Base-by-base conservation (phyloP, 768 basidiomycete genomes). In the Suillus luteus region DNA sequence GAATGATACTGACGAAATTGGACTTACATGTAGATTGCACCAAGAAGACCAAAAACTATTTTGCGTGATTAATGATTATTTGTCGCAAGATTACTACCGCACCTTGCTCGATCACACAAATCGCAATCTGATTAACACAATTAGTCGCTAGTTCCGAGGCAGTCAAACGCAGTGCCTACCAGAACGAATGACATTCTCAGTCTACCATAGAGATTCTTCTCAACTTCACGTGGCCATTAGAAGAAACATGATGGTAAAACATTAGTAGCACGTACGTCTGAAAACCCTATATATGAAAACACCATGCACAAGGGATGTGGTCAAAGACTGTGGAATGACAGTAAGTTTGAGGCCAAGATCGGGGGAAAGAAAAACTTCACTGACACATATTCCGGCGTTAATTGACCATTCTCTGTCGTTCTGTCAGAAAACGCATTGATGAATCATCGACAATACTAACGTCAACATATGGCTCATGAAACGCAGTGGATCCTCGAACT, bases 61-160 rank as follows among this genome's bases (percentile, higher is more conserved):
- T 17, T 22, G 9, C 5, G 9, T 10, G 24, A 17, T 6, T 40
- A 6, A 57, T 14, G 12, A 37, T 11, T 24, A 17, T 40, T 9
- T 9, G 5, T 24, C 24, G 55, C 55, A 40, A 17, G 9, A 11
- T 40, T 0, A 27, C 40, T 24, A 57, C 38, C 10, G 55, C 38
- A 57, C 55, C 55, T 57, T 57, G 55, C 55, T 57, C 55, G 2
- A 57, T 27, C 9, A 19, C 5, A 17, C 38, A 57, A 10, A 40
- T 11, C 17, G 15, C 24, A 27, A 57, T 10, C 55, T 57, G 38
- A 11, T 40, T 17, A 9, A 2, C 17, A 15, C 15, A 27, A 40
- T 40, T 11, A 57, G 38, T 11, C 9, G 5, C 19, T 40, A 9
- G 9, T 15, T 11, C 17, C 10, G 7, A 24, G 10, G 24, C 8